phyloP scores from a whole-genome alignment of 345 rosid genomes.

The Populus euphratica region DNA sequence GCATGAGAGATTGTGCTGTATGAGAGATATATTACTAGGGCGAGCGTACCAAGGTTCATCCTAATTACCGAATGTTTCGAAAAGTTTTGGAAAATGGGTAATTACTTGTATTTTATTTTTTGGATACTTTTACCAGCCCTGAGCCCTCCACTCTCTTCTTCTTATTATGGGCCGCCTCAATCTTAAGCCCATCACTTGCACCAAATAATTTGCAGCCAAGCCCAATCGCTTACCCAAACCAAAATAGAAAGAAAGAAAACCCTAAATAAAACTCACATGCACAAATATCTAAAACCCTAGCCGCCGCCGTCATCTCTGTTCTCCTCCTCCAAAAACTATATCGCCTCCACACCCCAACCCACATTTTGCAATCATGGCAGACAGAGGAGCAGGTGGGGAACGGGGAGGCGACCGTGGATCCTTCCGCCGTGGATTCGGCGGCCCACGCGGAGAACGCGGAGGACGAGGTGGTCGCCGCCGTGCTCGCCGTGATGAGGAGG shows the following conservation, averaged over 20 bases:
- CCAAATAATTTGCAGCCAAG: neutral
- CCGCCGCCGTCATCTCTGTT: neutral
- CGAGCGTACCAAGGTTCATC: no score
- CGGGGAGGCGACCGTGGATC: conserved; percentile 66
- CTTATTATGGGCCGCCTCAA: no score
- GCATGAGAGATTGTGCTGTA: no score
- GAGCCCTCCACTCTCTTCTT: no score
- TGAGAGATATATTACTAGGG: no score
- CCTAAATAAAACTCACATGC: neutral
- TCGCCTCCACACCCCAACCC: conserved; percentile 1
- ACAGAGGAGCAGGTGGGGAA: conserved; percentile 60
- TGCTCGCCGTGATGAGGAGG: conserved; percentile 59
- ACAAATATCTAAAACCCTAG: neutral
- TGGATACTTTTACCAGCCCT: no score
- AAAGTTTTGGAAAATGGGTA: no score
- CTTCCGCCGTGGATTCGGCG: conserved; percentile 63
- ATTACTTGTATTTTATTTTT: no score
- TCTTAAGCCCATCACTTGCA: neutral
- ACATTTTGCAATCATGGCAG: conserved; percentile 43
- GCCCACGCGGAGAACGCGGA: conserved; percentile 49
- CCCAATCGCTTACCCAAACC: neutral
- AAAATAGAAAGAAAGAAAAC: neutral
- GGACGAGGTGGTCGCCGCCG: conserved; percentile 65
- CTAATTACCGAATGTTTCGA: no score
- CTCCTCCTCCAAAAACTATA: neutral